Conservation (phyloP, 1,139 yeast species). For the Meyerozyma carpophila region DNA sequence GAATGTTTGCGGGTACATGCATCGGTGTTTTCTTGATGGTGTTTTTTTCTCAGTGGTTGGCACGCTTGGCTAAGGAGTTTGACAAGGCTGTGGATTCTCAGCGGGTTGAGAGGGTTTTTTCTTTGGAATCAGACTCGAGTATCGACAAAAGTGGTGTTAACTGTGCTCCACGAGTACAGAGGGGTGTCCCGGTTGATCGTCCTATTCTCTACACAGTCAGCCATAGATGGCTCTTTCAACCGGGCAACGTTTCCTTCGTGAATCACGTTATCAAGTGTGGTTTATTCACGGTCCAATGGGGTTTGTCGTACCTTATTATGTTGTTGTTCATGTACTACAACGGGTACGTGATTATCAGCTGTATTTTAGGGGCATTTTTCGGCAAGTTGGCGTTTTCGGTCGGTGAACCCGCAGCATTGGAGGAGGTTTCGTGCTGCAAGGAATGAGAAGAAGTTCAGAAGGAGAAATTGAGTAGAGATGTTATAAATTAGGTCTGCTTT, state of each 20-base stretch:
- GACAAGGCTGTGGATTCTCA: conserved; percentile 33
- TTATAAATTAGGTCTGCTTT: too few species aligned
- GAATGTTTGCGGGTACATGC: conserved; percentile 68
- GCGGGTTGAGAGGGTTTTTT: neutral
- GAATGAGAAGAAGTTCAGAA: neutral
- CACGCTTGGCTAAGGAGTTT: conserved; percentile 52
- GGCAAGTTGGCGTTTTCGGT: conserved; percentile 50
- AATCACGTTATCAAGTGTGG: conserved; percentile 48
- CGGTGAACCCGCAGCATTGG: conserved; percentile 24
- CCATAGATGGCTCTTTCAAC: conserved; percentile 34
- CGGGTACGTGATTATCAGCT: conserved; percentile 60
- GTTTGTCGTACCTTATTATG: conserved; percentile 60
- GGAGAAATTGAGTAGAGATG: too few species aligned
- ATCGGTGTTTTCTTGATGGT: conserved; percentile 58
- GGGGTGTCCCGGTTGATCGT: neutral
- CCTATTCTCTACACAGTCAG: conserved; percentile 29
- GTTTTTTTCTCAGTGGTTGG: conserved; percentile 52
- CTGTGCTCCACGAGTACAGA: neutral
- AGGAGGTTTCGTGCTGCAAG: neutral
- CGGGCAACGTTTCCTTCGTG: conserved; percentile 13
- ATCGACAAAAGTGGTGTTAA: neutral
- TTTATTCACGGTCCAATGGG: conserved; percentile 55
- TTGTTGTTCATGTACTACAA: conserved; percentile 70
- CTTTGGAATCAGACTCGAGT: neutral
- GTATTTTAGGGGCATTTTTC: conserved; percentile 56